Evolutionary conservation across 805 yeast species (phyloP), one percentile per base, ranked within the genome.

Genomic region (Blastobotrys muscicola): DNA sequence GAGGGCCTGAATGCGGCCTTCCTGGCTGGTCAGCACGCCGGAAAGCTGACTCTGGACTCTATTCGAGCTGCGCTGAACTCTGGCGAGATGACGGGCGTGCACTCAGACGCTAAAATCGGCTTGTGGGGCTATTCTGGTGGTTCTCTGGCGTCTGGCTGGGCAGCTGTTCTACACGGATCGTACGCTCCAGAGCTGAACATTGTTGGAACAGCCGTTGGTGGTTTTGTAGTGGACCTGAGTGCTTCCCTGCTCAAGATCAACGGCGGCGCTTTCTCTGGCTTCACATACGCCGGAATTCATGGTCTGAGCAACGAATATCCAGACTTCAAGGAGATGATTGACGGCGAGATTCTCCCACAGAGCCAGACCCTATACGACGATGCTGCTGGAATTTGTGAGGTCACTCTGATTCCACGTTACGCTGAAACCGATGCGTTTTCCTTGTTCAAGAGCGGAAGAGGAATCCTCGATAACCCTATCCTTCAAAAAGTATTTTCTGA

Each of bases 81-180:
- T 13, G 36, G 33, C 23, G 33, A 42, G 30, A 30, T 46, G 36
- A 47, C 52, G 13, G 76, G 75, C 51, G 72, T 69, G 11, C 32
- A 44, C 11, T 5, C 29, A 9, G 47, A 50, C 29, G 42, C 48
- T n/a, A 31, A 26, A 33, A 84, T 84, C 54, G 95, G 94, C 10
- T 84, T 85, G 30, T 92, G 94, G 90, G 71, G 94, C 6, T 79
- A 79, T 56, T 76, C 76, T 46, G 86, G 82, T 49, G 71, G 76
- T 52, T 78, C 73, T 60, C 78, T 90, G 54, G 72, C 89, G 54
- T 83, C 87, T 20, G 95, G 94, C 7, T 53, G 58, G 56, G 58
- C 60, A 14, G 53, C 59, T 8, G 52, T 52, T 43, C 45, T 55
- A 15, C 57, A 52, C 43, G 50, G 50, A 8, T 29, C 34, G 15